Evolutionary conservation across 192 early-diverging fungal species (phyloP), one percentile per base, ranked within the genome.

Genomic region (Entophlyctis luteolus): DNA sequence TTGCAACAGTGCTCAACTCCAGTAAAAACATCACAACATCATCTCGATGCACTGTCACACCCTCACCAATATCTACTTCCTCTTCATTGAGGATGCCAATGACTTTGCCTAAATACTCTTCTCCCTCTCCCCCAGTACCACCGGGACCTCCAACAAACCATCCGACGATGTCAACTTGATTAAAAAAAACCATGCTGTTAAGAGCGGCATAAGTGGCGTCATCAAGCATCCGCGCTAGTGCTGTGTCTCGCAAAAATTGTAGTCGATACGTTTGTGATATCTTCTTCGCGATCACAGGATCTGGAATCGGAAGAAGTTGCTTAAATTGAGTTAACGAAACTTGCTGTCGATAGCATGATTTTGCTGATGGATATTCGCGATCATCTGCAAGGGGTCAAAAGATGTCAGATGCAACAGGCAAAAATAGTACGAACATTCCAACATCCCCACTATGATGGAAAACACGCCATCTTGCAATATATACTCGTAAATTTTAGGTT

Each of bases 261-360:
- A 94, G 55, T 4, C 95, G 84, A 65, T 91, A 95, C 5, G 90
- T 88, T 53, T 92, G 89, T 39, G 89, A 88, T 42, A 98, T 95
- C 73, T 94, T 95, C 45, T 72, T 67, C 48, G 86, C 74, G 22
- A 93, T 84, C 8, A 79, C 79, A 1, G 75, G 66, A 37, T 93
- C 87, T 8, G 80, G 76, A 25, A 98, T 89, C 2, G 93, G 90
- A 23, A 98, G 84, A 32, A 94, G 83, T 72, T 81, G 49, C 47
- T 53, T 65, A 57, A 81, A 90, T 55, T 84, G 81, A 53, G 81
- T 67, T 28, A 72, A 74, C 4, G 22, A 52, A 4, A 96, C 55
- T 75, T 91, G 89, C 29, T 90, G 78, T 33, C 94, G 82, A 73
- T 93, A 87, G 1, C 87, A 78, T 25, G 90, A 90, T 55, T 88